Percentiles rank a stretch among this genome's conserved stretches.
Conservation (phyloP, 2,329 filamentous ascomycete genomes). For the Ophiostoma novo-ulmi region DNA sequence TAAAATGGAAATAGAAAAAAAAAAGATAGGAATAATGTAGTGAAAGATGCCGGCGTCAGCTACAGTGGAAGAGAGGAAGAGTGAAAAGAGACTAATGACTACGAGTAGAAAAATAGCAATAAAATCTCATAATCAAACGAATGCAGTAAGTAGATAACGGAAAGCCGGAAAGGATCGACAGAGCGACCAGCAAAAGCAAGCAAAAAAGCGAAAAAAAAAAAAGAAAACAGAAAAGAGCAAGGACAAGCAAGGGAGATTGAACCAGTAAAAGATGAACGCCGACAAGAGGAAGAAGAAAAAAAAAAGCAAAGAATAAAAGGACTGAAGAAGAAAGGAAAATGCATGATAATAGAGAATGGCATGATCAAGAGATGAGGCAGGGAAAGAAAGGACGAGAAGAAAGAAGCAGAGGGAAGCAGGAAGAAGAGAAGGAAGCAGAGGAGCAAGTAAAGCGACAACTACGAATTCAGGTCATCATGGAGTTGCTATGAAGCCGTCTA, state of each 20-base stretch:
- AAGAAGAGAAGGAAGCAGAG: no score
- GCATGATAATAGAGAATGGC: background rate
- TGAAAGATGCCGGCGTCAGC: no score
- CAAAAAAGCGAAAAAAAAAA: background rate
- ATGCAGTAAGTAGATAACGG: background rate
- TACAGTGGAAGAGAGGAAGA: background rate
- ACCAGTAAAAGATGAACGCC: background rate
- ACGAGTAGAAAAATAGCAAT: background rate
- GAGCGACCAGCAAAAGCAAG: background rate
- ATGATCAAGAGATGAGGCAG: constrained; percentile 12
- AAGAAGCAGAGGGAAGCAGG: background rate
- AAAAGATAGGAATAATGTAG: background rate
- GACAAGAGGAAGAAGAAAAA: background rate
- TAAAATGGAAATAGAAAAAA: background rate
- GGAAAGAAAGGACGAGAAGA: background rate
- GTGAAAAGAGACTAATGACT: background rate
- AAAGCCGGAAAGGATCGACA: background rate
- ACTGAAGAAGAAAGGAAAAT: background rate
- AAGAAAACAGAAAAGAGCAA: background rate
- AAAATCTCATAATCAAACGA: background rate
- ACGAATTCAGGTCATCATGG: no score
- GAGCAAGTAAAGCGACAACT: no score
- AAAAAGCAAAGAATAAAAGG: background rate
- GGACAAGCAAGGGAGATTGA: background rate
- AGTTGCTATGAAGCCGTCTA: no score